Percentiles rank a stretch among this genome's conserved stretches.
These are phyloP conservation scores for Saussurea involucrata DNA, from an alignment of 129 eudicot genomes.

Conservation along the genomic window DNA sequence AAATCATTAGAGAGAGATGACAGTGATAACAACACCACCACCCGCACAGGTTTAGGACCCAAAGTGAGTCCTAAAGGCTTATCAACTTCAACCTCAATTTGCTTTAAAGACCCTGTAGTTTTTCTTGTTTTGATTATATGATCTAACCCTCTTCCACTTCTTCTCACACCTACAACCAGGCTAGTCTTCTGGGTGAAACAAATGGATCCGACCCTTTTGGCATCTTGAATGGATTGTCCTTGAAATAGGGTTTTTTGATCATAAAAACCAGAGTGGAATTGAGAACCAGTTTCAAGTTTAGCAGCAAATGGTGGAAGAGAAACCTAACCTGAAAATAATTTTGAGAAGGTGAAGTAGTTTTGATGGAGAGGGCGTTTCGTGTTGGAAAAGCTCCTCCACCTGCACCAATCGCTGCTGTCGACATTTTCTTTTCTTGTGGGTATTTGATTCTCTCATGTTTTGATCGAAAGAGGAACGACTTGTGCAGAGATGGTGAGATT, in stretches of 20 bases:
- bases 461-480: no score
- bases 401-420: slow-evolving; percentile 19
- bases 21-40: slow-evolving; percentile 93
- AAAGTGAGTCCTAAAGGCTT: slow-evolving; percentile 93
- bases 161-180: background rate
- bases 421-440: slow-evolving; percentile 18
- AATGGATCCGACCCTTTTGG: slow-evolving; percentile 48
- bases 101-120: slow-evolving; percentile 73
- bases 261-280: no score
- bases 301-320: background rate
- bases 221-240: slow-evolving; percentile 66
- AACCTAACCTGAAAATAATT: background rate
- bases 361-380: slow-evolving; percentile 14
- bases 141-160: slow-evolving; percentile 26
- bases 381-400: no score
- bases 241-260: slow-evolving; percentile 69
- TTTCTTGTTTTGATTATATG: slow-evolving; percentile 57
- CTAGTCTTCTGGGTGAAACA: slow-evolving; percentile 17
- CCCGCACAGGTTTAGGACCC: slow-evolving; percentile 88
- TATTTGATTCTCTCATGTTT: no score
- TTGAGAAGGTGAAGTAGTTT: background rate
- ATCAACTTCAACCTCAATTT: slow-evolving; percentile 91
- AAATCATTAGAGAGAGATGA: no score
- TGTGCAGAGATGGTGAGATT: no score
- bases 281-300: no score